Evolutionary conservation across 768 basidiomycete species (phyloP), one percentile per base, ranked within the genome.

Genomic region (Asterophora lycoperdoides): DNA sequence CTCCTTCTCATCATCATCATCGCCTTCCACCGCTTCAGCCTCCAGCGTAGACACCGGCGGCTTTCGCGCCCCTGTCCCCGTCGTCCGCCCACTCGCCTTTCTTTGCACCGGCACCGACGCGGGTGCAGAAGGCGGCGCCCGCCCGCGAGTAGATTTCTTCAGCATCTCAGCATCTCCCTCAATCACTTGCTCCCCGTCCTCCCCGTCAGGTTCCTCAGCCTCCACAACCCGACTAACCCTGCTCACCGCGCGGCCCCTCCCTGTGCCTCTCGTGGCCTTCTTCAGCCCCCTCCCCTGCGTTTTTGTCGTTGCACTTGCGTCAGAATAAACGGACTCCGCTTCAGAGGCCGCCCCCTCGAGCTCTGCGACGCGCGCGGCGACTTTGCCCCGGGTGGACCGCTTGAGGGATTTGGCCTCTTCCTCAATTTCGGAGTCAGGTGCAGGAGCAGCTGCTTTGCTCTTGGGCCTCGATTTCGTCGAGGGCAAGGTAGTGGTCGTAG

Each of bases 371-470:
- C 41, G 40, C 17, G 48, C 13, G 2, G 44, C 44, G 9, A 35
- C 35, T 17, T 51, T 53, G 11, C 43, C 14, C 11, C 43, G 40
- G 5, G 46, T 52, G 17, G 50, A 44, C 38, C 44, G 48, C 36
- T 51, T 53, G 43, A 43, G 15, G 5, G 15, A n/a, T 33, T 43
- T 35, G 5, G 38, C 29, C 28, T 46, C 46, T 11, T 40, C 33
- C 19, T 41, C 38, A 54, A 53, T 52, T 64, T 63, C 1, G 61
- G 54, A 11, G 47, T 66, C 29, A 37, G 48, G 6, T 39, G 61
- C 50, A 43, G 18, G 20, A 45, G 39, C 23, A 50, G 52, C 32
- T 52, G 48, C 44, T 52, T 55, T 35, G 44, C 44, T 30, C 45
- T 49, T n/a, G n/a, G n/a, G n/a, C n/a, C n/a, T n/a, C n/a, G n/a